Evolutionary conservation across 805 yeast genomes (phyloP), one percentile per base, ranked within the genome.

Genomic region (Torulaspora microellipsoides): DNA sequence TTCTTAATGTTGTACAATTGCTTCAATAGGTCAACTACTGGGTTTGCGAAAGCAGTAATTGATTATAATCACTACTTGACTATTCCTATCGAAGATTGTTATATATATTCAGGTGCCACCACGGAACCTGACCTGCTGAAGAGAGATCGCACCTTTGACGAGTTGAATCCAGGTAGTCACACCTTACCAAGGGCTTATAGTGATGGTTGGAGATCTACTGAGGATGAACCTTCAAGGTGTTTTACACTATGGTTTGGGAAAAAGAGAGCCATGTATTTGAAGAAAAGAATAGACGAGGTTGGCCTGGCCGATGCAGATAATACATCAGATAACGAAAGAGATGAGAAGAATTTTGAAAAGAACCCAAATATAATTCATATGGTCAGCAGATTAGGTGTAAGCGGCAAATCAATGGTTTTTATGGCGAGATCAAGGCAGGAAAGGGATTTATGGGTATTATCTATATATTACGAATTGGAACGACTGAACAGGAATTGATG

Each of bases 121-220:
- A 78, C 90, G 2, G 72, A 70, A 10, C 57, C 72, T 28, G 89
- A 83, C 49, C 65, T 88, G 23, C 58, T 81, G 27, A 56, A 62
- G 9, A 62, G 77, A 10, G 75, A 69, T 38, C 65, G 60, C 15
- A 73, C 71, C 20, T 64, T 71, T 35, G 78, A 80, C 44, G 66
- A 67, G 2, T 59, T 64, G 15, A 64, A 73, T 44, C 83, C 85
- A 0, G 85, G 83, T 0, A 72, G 70, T 4, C 72, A 74, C 37
- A 65, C 81, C 0, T 58, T 84, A 27, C 95, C 97, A 0, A 68
- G 95, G 29, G 68, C 83, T 0, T 89, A 85, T 57, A 65, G 74
- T 1, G 95, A 89, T 63, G 96, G 96, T 0, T 84, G 95, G 88
- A 76, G 72, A 50, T 83, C 95, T 2, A 70, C 78, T 8, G 98